These are phyloP conservation scores for Didymella sp. DNA, from an alignment of 2,329 filamentous ascomycete species.

Conservation along the genomic window DNA sequence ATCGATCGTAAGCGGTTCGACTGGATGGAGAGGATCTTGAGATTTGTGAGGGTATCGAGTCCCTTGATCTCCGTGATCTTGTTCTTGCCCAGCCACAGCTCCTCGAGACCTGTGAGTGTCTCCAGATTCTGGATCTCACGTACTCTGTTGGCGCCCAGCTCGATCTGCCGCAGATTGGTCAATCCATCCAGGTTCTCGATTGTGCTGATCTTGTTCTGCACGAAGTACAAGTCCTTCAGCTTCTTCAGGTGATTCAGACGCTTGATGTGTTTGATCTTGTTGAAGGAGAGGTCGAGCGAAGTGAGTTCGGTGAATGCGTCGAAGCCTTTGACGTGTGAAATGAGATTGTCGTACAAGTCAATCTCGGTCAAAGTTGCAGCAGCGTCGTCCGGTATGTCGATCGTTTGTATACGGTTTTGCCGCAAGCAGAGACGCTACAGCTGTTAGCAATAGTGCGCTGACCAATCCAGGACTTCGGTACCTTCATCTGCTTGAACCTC, in stretches of 20 bases:
- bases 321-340: conserved; percentile 83
- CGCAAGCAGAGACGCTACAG: conserved; percentile 79
- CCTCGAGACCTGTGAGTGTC: conserved; percentile 75
- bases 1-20: conserved; percentile 89
- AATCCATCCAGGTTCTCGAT: conserved; percentile 86
- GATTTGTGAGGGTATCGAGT: conserved; percentile 74
- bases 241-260: conserved; percentile 78
- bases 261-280: conserved; percentile 99
- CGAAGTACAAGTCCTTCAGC: conserved; percentile 85
- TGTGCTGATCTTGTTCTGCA: conserved; percentile 89
- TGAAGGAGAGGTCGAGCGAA: conserved; percentile 91
- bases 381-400: conserved; percentile 74
- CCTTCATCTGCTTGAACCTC: conserved; percentile 76
- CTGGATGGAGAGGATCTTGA: conserved; percentile 91
- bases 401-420: conserved; percentile 84
- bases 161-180: conserved; percentile 77
- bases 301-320: conserved; percentile 78
- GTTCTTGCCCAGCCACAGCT: conserved; percentile 95
- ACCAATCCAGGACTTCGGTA: conserved; percentile 33
- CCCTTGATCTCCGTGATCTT: conserved; percentile 86
- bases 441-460: conserved; percentile 6
- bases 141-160: conserved; percentile 91
- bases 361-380: conserved; percentile 77
- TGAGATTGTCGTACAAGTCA: conserved; percentile 96
- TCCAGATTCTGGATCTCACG: conserved; percentile 87